Base-by-base conservation (phyloP, 2,329 filamentous ascomycete species). In the Endoconidiophora laricicola region DNA sequence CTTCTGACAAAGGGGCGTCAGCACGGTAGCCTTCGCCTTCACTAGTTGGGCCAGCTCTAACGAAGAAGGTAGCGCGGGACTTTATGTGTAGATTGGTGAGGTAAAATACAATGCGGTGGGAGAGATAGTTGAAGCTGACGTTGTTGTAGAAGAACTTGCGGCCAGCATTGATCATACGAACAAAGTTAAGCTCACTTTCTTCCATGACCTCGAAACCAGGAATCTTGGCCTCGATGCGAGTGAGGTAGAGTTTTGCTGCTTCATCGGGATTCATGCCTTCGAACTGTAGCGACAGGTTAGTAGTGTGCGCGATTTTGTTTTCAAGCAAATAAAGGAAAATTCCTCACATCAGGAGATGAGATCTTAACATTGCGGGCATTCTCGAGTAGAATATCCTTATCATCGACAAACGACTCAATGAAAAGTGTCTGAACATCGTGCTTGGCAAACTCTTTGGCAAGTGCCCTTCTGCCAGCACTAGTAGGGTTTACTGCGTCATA, bases 151-250 rank as follows among this genome's bases (percentile, higher is more conserved):
- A 83, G 60, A 98, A 83, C 57, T 86, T 80, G 60, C 90, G 79
- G 42, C 91, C 91, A 6, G 91, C 91, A 58, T 98, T 98, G 62
- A 96, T 94, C 90, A 98, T 95, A 69, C 94, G 95, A 68, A 98
- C 90, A 67, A 90, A 98, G 63, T 96, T 94, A 55, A 98, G 73
- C 57, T 96, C 88, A 26, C 75, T 73, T 63, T 98, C 91, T 59
- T 88, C 76, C 87, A 98, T 96, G 1, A 86, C 94, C 67, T 98
- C 88, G 58, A 94, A 98, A 53, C 90, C 81, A 18, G 91, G 91
- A 53, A 98, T 98, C 57, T 91, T 86, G 58, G 85, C 81, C 55
- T 86, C 81, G 60, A 98, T 96, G 46, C 91, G 81, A 55, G 80
- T 77, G 38, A 98, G 75, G 60, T 98, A 98, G 58, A 95, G 79